Percentiles rank a stretch among this genome's conserved stretches.
Conservation (phyloP, 1,139 yeast genomes). For the Nadsonia starkeyi-henricii region DNA sequence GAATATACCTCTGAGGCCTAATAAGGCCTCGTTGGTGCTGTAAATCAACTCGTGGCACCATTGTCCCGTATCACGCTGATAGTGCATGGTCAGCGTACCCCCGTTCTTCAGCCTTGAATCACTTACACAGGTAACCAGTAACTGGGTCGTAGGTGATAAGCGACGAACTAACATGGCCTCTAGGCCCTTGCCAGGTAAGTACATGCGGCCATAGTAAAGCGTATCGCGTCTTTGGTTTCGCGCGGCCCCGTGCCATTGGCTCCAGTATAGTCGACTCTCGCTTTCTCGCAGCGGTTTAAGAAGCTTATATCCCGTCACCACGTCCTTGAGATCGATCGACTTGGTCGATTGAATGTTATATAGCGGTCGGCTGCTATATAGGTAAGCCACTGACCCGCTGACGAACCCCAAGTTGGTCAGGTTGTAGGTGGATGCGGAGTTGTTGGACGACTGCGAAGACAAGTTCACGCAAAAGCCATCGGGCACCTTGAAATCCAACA, state of each 20-base stretch:
- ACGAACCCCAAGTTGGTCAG: constrained; percentile 54
- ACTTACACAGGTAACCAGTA: constrained; percentile 62
- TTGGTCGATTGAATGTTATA: constrained; percentile 38
- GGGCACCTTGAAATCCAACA: constrained; percentile 68
- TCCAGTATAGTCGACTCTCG: constrained; percentile 14
- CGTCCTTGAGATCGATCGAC: constrained; percentile 48
- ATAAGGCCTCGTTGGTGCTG: constrained; percentile 79
- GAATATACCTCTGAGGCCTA: constrained; percentile 71
- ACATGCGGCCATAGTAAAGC: constrained; percentile 68
- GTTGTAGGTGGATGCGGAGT: constrained; percentile 64
- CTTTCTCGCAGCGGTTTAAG: constrained; percentile 33
- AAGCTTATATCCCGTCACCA: constrained; percentile 63
- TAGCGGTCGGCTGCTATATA: constrained; percentile 55
- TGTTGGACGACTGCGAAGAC: constrained; percentile 56
- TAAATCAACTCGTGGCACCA: constrained; percentile 65
- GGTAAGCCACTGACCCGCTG: constrained; percentile 73
- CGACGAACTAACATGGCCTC: constrained; percentile 81
- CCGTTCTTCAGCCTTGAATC: constrained; percentile 46
- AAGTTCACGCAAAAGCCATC: constrained; percentile 51
- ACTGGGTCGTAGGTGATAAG: constrained; percentile 44
- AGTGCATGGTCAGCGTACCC: constrained; percentile 50
- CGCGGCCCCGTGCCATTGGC: constrained; percentile 22
- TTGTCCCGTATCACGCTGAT: constrained; percentile 54
- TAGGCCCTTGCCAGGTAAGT: constrained; percentile 72
- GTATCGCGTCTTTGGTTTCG: constrained; percentile 23